These are phyloP conservation scores for apple (Malus domestica) DNA, from an alignment of 306 rosid species.

Conservation along the genomic window DNA sequence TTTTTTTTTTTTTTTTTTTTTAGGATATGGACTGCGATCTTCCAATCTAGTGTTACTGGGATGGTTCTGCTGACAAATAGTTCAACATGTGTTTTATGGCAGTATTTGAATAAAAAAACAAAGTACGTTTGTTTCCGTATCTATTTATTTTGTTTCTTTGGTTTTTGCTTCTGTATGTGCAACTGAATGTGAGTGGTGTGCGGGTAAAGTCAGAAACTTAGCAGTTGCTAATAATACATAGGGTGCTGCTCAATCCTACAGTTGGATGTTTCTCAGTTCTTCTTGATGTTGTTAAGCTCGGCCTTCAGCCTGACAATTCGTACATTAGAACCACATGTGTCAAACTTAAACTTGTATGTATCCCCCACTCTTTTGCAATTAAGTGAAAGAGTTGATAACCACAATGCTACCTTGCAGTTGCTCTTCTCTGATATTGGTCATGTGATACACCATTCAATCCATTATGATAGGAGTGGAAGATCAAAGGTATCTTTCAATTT, in stretches of 20 bases:
- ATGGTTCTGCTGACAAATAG: neutral
- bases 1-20: neutral
- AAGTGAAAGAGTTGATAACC: neutral
- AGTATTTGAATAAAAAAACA: neutral
- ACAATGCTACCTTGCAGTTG: constrained; percentile 27
- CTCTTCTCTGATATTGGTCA: constrained; percentile 56
- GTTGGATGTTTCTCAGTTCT: neutral
- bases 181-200: neutral
- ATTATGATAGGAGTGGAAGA: constrained; percentile 56
- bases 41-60: neutral
- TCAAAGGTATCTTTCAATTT: constrained; percentile 34
- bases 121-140: neutral
- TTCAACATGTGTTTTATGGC: neutral
- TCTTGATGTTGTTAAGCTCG: neutral
- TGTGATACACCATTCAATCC: constrained; percentile 36
- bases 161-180: neutral
- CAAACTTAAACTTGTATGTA: neutral
- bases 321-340: neutral
- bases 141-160: neutral
- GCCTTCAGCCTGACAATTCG: neutral
- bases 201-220: neutral
- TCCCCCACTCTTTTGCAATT: constrained; percentile 6
- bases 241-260: neutral
- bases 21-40: neutral
- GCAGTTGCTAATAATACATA: neutral